A percentile compares a stretch with the other conserved stretches of the same genome.
Evolutionary conservation across 768 basidiomycete species (phyloP).

Genomic region (Crassisporium funariophilum): DNA sequence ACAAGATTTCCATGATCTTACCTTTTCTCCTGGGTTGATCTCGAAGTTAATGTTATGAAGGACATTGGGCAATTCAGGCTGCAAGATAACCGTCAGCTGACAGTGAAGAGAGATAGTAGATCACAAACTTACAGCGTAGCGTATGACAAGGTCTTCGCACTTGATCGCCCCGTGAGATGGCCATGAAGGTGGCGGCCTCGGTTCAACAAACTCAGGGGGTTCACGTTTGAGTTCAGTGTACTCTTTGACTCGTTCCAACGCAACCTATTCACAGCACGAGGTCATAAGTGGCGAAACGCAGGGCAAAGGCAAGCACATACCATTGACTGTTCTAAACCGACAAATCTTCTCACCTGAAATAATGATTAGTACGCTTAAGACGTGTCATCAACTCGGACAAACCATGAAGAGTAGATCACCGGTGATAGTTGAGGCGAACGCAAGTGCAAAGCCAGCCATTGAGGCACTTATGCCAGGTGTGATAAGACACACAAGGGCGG

Average conservation of each 20-base stretch:
- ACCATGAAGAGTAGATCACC: slow-evolving; percentile 72
- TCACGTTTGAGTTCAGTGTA: slow-evolving; percentile 81
- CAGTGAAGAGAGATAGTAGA: neutral
- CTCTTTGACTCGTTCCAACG: slow-evolving; percentile 89
- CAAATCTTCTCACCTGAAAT: slow-evolving; percentile 70
- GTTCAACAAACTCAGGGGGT: slow-evolving; percentile 83
- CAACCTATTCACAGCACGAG: slow-evolving; percentile 51
- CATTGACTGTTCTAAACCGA: slow-evolving; percentile 91
- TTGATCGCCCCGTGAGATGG: slow-evolving; percentile 69
- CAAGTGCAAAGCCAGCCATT: slow-evolving; percentile 84
- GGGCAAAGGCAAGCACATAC: slow-evolving; percentile 42
- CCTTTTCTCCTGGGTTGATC: slow-evolving; percentile 75
- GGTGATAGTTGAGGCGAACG: slow-evolving; percentile 80
- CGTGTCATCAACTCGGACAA: slow-evolving; percentile 9
- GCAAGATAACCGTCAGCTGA: neutral
- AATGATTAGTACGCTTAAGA: neutral
- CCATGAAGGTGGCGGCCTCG: slow-evolving; percentile 81
- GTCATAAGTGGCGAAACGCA: neutral
- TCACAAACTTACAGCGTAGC: slow-evolving; percentile 65
- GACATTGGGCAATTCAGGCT: slow-evolving; percentile 89
- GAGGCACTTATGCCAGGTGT: no score
- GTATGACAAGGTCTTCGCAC: slow-evolving; percentile 75
- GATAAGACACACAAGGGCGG: slow-evolving; percentile 64
- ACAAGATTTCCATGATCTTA: slow-evolving; percentile 38
- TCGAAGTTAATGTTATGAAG: slow-evolving; percentile 78